Conservation (phyloP, 805 yeast species). For the Yarrowia yakushimensis region DNA sequence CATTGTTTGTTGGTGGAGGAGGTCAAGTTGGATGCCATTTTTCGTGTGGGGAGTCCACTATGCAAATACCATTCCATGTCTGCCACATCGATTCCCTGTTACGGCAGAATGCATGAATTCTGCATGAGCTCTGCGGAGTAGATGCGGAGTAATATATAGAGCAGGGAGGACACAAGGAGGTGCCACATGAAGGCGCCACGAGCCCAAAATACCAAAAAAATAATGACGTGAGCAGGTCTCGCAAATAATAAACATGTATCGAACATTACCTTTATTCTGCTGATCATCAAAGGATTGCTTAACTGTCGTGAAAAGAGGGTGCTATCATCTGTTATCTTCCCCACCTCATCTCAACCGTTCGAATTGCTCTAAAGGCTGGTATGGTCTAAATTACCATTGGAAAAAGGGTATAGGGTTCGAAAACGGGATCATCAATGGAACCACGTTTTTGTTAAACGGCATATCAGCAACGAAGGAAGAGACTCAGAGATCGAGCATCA, state of each 20-base stretch:
- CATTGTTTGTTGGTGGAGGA: neutral
- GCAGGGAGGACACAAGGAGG: neutral
- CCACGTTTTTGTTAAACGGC: neutral
- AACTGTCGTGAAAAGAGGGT: neutral
- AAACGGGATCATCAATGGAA: neutral
- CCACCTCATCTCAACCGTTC: neutral
- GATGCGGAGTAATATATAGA: neutral
- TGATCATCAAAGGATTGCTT: neutral
- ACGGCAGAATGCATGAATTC: neutral
- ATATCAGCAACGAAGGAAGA: neutral
- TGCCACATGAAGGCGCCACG: neutral
- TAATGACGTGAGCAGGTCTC: neutral
- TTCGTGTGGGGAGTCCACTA: neutral
- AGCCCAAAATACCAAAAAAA: neutral
- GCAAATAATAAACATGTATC: neutral
- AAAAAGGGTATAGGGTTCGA: neutral
- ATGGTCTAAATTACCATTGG: no score
- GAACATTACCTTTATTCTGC: neutral
- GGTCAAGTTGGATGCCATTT: neutral
- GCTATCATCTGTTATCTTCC: neutral
- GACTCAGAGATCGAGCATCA: no score
- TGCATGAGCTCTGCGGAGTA: conserved; percentile 9
- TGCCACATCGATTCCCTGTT: conserved; percentile 14
- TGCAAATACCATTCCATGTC: neutral
- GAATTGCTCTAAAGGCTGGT: no score